phyloP scores from a whole-genome alignment of 192 early-diverging fungal species.

The Backusella tuberculispora region DNA sequence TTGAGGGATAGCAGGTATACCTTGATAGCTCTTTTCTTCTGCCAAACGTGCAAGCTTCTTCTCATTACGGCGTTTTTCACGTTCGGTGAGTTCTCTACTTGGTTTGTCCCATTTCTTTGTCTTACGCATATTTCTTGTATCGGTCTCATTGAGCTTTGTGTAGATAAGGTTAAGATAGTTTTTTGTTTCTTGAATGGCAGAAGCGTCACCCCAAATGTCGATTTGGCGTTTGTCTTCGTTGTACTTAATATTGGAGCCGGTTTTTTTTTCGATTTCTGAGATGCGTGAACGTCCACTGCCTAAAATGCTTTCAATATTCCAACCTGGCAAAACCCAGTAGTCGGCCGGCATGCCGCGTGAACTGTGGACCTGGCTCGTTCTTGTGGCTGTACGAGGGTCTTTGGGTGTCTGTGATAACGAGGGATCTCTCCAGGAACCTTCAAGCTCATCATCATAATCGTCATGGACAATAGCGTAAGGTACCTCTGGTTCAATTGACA shows the following conservation, averaged over 20 bases:
- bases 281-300: conserved; percentile 27
- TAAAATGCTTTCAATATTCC: conserved; percentile 15
- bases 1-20: conserved; percentile 18
- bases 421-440: conserved; percentile 7
- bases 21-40: conserved; percentile 34
- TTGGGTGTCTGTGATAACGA: background rate
- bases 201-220: conserved; percentile 43
- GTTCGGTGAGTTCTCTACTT: conserved; percentile 40
- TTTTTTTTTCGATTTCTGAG: conserved; percentile 31
- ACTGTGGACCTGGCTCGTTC: background rate
- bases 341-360: conserved; percentile 33
- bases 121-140: conserved; percentile 18
- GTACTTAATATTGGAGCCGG: conserved; percentile 33
- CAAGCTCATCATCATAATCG: background rate
- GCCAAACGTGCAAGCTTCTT: conserved; percentile 20
- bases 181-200: conserved; percentile 30
- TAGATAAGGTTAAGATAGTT: conserved; percentile 31
- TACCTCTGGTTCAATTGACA: conserved; percentile 29
- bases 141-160: background rate
- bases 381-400: background rate
- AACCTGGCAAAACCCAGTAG: conserved; percentile 40
- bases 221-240: conserved; percentile 43
- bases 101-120: conserved; percentile 46
- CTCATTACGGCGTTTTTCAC: conserved; percentile 29
- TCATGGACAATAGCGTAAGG: conserved; percentile 13